phyloP scores from a whole-genome alignment of 768 basidiomycete genomes.

The Agrocybe chaxingu region DNA sequence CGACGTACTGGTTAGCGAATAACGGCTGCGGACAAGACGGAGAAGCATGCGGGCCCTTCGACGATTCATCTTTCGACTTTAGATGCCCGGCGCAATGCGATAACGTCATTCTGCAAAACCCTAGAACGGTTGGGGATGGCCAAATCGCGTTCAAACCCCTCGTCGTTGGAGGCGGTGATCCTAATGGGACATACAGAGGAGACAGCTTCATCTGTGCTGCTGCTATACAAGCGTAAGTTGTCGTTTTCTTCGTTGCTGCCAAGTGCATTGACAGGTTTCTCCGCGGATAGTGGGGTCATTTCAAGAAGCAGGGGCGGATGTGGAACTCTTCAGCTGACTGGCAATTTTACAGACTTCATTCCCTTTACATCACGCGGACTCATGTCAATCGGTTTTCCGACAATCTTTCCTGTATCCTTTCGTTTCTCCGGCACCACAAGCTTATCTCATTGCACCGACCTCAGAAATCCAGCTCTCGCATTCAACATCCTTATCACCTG shows the following conservation, averaged over 20 bases:
- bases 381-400: constrained; percentile 69
- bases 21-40: constrained; percentile 77
- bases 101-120: constrained; percentile 64
- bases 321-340: constrained; percentile 62
- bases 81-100: constrained; percentile 78
- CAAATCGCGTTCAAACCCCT: constrained; percentile 68
- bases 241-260: constrained; percentile 6
- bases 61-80: constrained; percentile 61
- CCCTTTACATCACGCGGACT: constrained; percentile 60
- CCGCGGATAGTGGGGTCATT: constrained; percentile 53
- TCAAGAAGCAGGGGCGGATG: constrained; percentile 73
- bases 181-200: constrained; percentile 68
- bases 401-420: constrained; percentile 75
- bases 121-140: constrained; percentile 66
- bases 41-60: constrained; percentile 58
- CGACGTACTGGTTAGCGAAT: constrained; percentile 67
- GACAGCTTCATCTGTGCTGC: constrained; percentile 86
- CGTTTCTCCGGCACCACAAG: constrained; percentile 33
- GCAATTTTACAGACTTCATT: constrained; percentile 69
- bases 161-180: constrained; percentile 84
- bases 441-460: constrained; percentile 66
- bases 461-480: constrained; percentile 65
- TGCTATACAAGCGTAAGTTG: constrained; percentile 72
- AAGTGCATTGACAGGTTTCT: constrained; percentile 1
- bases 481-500: constrained; percentile 70